phyloP scores from a whole-genome alignment of 345 rosid species.

The Arabidopsis arenosa region DNA sequence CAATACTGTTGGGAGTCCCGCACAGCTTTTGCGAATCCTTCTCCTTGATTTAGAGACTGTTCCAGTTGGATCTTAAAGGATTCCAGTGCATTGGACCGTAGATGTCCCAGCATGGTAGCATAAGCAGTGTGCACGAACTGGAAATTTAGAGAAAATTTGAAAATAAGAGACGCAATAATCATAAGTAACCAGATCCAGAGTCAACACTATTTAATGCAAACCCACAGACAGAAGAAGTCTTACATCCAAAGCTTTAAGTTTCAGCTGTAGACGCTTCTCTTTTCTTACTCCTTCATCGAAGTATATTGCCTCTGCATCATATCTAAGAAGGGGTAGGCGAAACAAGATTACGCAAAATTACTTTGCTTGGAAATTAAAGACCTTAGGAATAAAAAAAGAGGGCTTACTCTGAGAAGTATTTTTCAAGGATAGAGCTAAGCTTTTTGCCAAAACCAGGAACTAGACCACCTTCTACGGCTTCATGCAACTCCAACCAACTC shows the following conservation, averaged over 20 bases:
- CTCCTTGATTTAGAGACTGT: slow-evolving; percentile 55
- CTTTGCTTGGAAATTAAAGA: neutral
- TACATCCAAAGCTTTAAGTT: slow-evolving; percentile 73
- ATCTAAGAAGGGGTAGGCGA: slow-evolving; percentile 49
- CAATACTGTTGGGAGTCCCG: slow-evolving; percentile 51
- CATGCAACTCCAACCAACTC: slow-evolving; percentile 76
- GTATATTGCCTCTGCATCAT: slow-evolving; percentile 67
- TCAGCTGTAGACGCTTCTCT: slow-evolving; percentile 59
- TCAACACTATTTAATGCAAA: neutral
- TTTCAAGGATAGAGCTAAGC: slow-evolving; percentile 62
- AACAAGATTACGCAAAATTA: slow-evolving; percentile 30
- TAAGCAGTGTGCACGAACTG: slow-evolving; percentile 66
- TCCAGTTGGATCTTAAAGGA: slow-evolving; percentile 59
- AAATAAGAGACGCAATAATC: slow-evolving; percentile 28
- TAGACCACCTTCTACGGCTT: slow-evolving; percentile 60
- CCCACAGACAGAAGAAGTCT: slow-evolving; percentile 35
- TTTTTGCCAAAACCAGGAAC: slow-evolving; percentile 74
- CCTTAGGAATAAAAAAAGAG: neutral
- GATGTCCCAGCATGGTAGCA: slow-evolving; percentile 61
- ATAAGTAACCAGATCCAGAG: slow-evolving; percentile 14
- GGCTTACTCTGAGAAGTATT: slow-evolving; percentile 71
- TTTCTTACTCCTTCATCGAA: slow-evolving; percentile 78
- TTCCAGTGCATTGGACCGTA: slow-evolving; percentile 58
- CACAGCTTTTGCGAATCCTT: slow-evolving; percentile 72
- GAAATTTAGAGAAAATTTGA: slow-evolving; percentile 26